These are phyloP conservation scores for Capsicum pubescens DNA, from an alignment of 257 asterid genomes.

Conservation along the genomic window DNA sequence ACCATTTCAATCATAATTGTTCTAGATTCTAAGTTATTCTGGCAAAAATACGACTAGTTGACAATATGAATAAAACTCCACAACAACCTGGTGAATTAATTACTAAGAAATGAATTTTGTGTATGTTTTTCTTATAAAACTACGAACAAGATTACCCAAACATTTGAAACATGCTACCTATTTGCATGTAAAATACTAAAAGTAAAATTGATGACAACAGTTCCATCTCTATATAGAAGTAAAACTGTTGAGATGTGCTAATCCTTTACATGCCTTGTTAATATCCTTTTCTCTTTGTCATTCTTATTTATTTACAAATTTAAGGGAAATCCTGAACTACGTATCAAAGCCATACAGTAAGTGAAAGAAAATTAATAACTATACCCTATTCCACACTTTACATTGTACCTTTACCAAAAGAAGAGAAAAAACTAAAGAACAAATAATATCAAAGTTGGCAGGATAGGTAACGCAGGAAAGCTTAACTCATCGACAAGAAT, in stretches of 20 bases:
- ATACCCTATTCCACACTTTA: not conserved
- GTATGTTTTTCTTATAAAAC: not conserved
- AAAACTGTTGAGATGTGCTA: not conserved
- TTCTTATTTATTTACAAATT: not conserved
- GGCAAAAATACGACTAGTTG: too few species aligned
- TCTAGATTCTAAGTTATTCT: too few species aligned
- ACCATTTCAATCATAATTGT: too few species aligned
- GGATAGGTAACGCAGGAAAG: not conserved
- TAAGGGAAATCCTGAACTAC: not conserved
- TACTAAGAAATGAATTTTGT: not conserved
- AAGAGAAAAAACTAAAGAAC: not conserved
- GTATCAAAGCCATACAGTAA: not conserved
- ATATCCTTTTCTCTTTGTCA: not conserved
- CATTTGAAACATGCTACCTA: not conserved
- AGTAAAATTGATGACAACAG: not conserved
- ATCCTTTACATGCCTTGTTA: not conserved
- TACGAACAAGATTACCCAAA: not conserved
- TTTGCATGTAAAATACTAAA: not conserved
- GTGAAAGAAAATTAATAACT: not conserved
- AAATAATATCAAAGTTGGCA: not conserved
- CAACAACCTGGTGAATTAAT: too few species aligned
- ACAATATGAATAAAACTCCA: too few species aligned
- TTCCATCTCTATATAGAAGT: too few species aligned
- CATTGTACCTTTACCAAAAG: not conserved
- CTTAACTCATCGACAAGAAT: not conserved